phyloP scores from a whole-genome alignment of 371 early-diverging fungal genomes.

The Chytridiales sp. region DNA sequence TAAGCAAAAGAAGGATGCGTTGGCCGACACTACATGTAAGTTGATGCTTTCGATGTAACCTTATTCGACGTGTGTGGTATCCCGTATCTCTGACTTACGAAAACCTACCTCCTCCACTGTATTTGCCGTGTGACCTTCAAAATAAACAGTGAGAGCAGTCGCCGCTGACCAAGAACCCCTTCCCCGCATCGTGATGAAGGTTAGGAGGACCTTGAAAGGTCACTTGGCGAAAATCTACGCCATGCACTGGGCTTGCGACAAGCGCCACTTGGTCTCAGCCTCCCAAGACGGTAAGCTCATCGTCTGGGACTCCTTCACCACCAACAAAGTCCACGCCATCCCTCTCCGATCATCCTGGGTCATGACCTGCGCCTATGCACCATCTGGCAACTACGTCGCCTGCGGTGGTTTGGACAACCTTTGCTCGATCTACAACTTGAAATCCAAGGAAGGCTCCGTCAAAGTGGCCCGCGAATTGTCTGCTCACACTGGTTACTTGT shows the following conservation, averaged over 20 bases:
- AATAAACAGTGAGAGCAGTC: conserved; percentile 51
- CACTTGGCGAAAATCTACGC: conserved; percentile 98
- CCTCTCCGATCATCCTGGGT: conserved; percentile 98
- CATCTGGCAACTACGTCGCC: conserved; percentile 97
- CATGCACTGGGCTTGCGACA: conserved; percentile 97
- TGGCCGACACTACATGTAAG: conserved; percentile 93
- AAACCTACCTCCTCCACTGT: too few species aligned
- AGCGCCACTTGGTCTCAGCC: conserved; percentile 92
- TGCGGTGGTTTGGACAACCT: conserved; percentile 98
- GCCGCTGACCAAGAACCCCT: conserved; percentile 70
- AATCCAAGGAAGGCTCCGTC: conserved; percentile 83
- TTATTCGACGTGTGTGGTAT: background rate
- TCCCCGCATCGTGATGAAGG: conserved; percentile 89
- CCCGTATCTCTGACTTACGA: background rate
- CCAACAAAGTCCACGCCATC: conserved; percentile 97
- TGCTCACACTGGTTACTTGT: conserved; percentile 95
- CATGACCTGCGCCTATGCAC: conserved; percentile 98
- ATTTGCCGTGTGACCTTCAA: too few species aligned
- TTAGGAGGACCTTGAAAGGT: conserved; percentile 94
- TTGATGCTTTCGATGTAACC: conserved; percentile 11
- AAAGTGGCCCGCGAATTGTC: conserved; percentile 91
- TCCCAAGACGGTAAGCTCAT: conserved; percentile 99
- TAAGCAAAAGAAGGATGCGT: conserved; percentile 85
- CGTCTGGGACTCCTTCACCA: conserved; percentile 97
- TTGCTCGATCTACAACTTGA: conserved; percentile 94